A percentile compares a stretch with the other conserved stretches of the same genome.
Evolutionary conservation across 2,329 filamentous ascomycete species (phyloP).

Genomic region (Claviceps fusiformis): DNA sequence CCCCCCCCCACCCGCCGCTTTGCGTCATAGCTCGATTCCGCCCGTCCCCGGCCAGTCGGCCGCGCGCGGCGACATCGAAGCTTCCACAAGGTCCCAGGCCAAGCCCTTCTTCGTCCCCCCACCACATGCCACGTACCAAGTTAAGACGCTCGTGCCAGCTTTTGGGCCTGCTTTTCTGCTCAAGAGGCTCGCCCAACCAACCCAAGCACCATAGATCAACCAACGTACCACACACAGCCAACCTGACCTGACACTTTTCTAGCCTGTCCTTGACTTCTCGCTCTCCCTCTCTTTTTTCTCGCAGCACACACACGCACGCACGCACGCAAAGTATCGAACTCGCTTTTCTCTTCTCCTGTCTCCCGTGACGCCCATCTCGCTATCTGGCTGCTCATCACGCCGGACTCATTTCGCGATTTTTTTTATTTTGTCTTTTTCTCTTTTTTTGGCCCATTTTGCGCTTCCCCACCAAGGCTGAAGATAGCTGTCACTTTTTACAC

Average conservation of each 20-base stretch:
- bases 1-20: too few species aligned
- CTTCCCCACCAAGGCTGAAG: not conserved
- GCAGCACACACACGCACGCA: not conserved
- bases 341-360: not conserved
- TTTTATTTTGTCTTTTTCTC: not conserved
- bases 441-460: not conserved
- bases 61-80: constrained; percentile 6
- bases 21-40: too few species aligned
- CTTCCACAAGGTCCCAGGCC: constrained; percentile 21
- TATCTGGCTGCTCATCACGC: not conserved
- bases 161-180: not conserved
- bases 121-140: not conserved
- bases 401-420: too few species aligned
- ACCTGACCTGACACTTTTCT: too few species aligned
- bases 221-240: too few species aligned
- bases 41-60: not conserved
- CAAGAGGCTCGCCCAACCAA: too few species aligned
- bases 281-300: too few species aligned
- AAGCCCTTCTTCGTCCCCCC: not conserved
- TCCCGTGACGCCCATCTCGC: not conserved
- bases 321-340: not conserved
- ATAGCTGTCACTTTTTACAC: too few species aligned
- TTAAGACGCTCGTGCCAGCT: not conserved
- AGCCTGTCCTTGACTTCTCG: not conserved
- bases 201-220: too few species aligned